Evolutionary conservation across 2,329 filamentous ascomycete species (phyloP).

Genomic region (Botrytis hyacinthi): DNA sequence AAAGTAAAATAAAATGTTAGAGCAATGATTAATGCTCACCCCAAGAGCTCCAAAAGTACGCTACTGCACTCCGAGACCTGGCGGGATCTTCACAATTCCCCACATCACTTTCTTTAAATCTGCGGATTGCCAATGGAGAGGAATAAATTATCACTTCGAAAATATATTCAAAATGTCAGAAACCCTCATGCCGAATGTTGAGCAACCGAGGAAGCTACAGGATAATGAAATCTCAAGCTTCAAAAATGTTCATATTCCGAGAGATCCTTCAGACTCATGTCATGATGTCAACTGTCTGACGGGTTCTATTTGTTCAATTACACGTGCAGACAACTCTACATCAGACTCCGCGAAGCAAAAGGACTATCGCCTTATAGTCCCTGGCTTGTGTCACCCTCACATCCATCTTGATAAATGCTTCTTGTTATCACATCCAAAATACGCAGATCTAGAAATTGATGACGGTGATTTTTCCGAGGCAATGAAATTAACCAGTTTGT

Average conservation of each 20-base stretch:
- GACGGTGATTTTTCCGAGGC: constrained; percentile 66
- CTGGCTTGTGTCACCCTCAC: constrained; percentile 68
- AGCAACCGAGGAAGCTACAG: background rate
- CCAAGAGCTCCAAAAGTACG: constrained; percentile 13
- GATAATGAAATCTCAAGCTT: background rate
- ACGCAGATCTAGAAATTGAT: constrained; percentile 57
- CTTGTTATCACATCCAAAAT: constrained; percentile 56
- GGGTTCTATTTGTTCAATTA: constrained; percentile 36
- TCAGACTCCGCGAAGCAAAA: constrained; percentile 2
- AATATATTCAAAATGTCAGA: background rate
- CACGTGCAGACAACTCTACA: constrained; percentile 29
- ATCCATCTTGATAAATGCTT: constrained; percentile 70
- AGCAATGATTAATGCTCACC: background rate
- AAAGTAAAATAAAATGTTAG: background rate
- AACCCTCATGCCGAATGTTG: no score
- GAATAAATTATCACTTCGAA: background rate
- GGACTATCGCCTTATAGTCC: constrained; percentile 43
- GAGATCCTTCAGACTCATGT: constrained; percentile 32
- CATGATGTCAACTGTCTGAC: constrained; percentile 40
- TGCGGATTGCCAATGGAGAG: background rate
- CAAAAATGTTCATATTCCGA: constrained; percentile 38
- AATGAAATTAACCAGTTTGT: constrained; percentile 50
- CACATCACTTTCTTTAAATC: background rate
- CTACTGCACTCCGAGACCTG: constrained; percentile 9
- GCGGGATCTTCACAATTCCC: background rate